These are phyloP conservation scores for Prunus kanzakura DNA, from an alignment of 306 rosid genomes.

Conservation along the genomic window DNA sequence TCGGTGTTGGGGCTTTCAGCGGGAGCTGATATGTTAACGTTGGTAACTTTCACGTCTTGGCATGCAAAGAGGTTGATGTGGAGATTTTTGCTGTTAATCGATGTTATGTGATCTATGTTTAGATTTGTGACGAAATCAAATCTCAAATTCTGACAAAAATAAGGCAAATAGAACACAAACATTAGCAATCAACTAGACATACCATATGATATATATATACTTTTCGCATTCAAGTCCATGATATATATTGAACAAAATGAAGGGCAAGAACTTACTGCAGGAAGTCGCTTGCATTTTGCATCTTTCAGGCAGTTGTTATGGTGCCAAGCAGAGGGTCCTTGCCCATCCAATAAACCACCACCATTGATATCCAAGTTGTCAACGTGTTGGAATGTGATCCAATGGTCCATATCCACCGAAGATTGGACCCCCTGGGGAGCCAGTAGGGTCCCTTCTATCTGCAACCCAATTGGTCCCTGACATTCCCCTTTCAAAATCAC, in stretches of 20 bases:
- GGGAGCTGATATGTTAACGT: slow-evolving; percentile 21
- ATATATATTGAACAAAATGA: not conserved
- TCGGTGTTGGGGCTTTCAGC: slow-evolving; percentile 30
- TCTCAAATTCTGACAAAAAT: slow-evolving; percentile 19
- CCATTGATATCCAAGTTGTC: slow-evolving; percentile 14
- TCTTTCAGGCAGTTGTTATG: not conserved
- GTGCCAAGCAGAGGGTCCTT: slow-evolving; percentile 30
- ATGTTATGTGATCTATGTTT: not conserved
- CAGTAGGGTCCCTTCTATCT: slow-evolving; percentile 13
- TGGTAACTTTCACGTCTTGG: not conserved
- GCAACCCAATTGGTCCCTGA: slow-evolving; percentile 10
- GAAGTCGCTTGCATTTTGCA: slow-evolving; percentile 18
- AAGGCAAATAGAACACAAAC: slow-evolving; percentile 14
- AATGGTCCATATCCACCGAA: not conserved
- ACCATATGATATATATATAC: no score
- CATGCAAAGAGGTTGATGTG: slow-evolving; percentile 20
- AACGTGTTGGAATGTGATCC: slow-evolving; percentile 26
- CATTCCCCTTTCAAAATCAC: slow-evolving; percentile 24
- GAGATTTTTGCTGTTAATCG: slow-evolving; percentile 28
- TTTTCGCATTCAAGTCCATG: not conserved
- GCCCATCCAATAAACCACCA: slow-evolving; percentile 31
- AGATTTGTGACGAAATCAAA: slow-evolving; percentile 19
- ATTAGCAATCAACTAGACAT: not conserved
- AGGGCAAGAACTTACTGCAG: slow-evolving; percentile 13
- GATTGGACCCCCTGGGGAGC: not conserved